phyloP scores from a whole-genome alignment of 805 yeast species.

The Ogataea nitratoaversa region DNA sequence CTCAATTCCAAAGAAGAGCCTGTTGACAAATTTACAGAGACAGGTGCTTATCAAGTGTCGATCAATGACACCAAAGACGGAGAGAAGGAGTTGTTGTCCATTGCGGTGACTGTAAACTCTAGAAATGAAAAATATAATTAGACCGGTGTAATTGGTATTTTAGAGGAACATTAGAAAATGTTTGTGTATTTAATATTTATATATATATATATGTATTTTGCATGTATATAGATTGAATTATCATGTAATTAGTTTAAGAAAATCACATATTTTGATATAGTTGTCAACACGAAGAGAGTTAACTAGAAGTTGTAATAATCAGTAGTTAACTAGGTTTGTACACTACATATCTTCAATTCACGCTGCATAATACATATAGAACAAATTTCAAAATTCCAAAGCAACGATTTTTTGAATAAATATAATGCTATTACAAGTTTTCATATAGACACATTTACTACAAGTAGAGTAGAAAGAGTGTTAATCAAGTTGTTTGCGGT shows the following conservation, averaged over 20 bases:
- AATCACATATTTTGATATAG: neutral
- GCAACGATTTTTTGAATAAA: no score
- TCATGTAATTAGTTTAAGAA: neutral
- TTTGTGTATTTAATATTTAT: neutral
- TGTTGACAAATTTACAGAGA: conserved; percentile 11
- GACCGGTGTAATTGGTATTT: neutral
- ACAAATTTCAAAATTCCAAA: no score
- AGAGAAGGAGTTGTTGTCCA: conserved; percentile 12
- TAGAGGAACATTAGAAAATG: neutral
- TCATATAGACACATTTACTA: no score
- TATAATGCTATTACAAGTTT: no score
- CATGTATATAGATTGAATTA: neutral
- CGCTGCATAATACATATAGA: no score
- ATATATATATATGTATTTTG: neutral
- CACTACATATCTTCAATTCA: no score
- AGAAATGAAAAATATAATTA: conserved; percentile 11
- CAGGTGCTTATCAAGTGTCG: conserved; percentile 22
- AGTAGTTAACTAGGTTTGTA: no score
- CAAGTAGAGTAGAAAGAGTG: no score
- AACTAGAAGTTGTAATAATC: no score
- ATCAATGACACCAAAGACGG: conserved; percentile 16
- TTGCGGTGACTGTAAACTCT: conserved; percentile 21
- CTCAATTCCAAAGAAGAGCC: conserved; percentile 10
- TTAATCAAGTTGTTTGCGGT: neutral
- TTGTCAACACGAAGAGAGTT: neutral